Conservation (phyloP, 306 rosid species). For the Parietaria judaica region DNA sequence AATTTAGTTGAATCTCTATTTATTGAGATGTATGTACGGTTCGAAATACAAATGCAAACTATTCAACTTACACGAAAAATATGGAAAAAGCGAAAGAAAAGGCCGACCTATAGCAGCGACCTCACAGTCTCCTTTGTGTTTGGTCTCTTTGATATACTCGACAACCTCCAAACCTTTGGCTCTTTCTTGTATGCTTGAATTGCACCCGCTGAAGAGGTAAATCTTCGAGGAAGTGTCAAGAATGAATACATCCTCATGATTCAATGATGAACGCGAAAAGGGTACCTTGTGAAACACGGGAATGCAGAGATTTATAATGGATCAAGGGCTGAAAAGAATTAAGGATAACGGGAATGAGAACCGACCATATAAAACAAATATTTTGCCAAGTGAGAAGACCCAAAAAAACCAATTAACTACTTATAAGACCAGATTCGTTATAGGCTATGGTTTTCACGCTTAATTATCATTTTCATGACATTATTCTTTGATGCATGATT, state of each 20-base stretch:
- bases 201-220: constrained; percentile 90
- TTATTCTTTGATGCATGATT: too few relatives aligned
- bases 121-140: constrained; percentile 67
- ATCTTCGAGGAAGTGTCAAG: constrained; percentile 87
- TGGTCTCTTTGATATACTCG: constrained; percentile 76
- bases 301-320: constrained; percentile 4
- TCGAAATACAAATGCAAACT: too few relatives aligned
- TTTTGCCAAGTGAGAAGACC: background rate
- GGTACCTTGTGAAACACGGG: constrained; percentile 53
- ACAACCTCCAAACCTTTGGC: constrained; percentile 95
- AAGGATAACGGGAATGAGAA: too few relatives aligned
- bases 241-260: constrained; percentile 81
- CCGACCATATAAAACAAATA: too few relatives aligned
- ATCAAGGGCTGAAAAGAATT: too few relatives aligned
- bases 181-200: constrained; percentile 88
- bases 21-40: too few relatives aligned
- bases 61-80: background rate
- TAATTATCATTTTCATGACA: too few relatives aligned
- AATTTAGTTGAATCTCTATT: too few relatives aligned
- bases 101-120: constrained; percentile 84
- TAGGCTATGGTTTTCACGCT: too few relatives aligned
- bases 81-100: constrained; percentile 18
- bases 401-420: background rate
- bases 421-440: too few relatives aligned
- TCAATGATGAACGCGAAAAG: constrained; percentile 73